Conservation (phyloP, 1,139 yeast genomes). For the Candida smagusa region DNA sequence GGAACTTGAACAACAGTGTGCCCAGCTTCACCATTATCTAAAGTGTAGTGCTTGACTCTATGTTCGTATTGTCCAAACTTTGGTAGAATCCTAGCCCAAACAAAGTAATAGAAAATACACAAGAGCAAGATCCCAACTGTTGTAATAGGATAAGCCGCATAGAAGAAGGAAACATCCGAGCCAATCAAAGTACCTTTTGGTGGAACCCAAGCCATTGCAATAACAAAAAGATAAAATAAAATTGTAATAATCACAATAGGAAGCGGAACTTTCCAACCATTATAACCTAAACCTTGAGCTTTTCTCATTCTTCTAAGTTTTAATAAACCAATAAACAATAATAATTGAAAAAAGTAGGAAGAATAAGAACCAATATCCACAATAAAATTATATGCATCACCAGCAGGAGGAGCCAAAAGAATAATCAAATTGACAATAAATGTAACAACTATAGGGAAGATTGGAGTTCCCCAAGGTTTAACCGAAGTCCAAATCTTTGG, state of each 20-base stretch:
- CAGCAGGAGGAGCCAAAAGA: constrained; percentile 42
- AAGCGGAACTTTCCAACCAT: constrained; percentile 29
- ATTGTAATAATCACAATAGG: constrained; percentile 27
- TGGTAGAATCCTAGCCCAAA: constrained; percentile 38
- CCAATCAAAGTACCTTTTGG: constrained; percentile 33
- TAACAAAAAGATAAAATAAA: constrained; percentile 29
- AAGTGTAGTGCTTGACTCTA: constrained; percentile 24
- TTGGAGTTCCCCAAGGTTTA: constrained; percentile 42
- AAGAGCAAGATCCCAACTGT: constrained; percentile 27
- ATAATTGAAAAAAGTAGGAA: constrained; percentile 26
- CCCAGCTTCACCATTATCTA: constrained; percentile 38
- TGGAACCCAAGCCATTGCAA: constrained; percentile 41
- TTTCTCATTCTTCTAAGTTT: constrained; percentile 33
- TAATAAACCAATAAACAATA: constrained; percentile 33
- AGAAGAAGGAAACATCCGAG: constrained; percentile 32
- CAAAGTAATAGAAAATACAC: constrained; percentile 29
- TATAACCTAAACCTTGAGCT: constrained; percentile 29
- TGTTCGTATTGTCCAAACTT: constrained; percentile 28
- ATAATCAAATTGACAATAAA: constrained; percentile 37
- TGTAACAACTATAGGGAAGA: constrained; percentile 34
- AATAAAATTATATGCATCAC: constrained; percentile 45
- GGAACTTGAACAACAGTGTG: constrained; percentile 37
- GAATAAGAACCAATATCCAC: constrained; percentile 25
- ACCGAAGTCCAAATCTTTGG: constrained; percentile 37
- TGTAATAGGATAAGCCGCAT: constrained; percentile 25